Conservation (phyloP, 2,329 filamentous ascomycete genomes). For the Scortechinia acanthostroma region DNA sequence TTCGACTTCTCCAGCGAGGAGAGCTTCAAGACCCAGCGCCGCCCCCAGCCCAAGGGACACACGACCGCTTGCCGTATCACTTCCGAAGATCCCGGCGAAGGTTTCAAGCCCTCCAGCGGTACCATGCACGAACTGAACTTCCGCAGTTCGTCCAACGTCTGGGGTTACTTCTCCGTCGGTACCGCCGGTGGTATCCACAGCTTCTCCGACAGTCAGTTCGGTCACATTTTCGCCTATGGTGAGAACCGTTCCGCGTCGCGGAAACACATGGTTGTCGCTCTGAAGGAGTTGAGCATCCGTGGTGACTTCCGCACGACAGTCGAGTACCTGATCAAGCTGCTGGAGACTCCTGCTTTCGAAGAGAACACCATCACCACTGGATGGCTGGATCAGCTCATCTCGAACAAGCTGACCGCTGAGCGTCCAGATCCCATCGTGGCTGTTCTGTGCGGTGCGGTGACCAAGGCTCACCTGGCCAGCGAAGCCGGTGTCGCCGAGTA, state of each 20-base stretch:
- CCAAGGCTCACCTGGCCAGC: slow-evolving; percentile 90
- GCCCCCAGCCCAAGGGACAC: slow-evolving; percentile 89
- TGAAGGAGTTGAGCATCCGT: slow-evolving; percentile 98
- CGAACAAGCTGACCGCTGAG: slow-evolving; percentile 93
- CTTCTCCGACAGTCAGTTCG: slow-evolving; percentile 97
- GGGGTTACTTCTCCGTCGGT: slow-evolving; percentile 99
- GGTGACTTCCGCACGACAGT: slow-evolving; percentile 98
- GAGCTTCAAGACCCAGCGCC: slow-evolving; percentile 77
- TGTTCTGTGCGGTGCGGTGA: slow-evolving; percentile 90
- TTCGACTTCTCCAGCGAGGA: slow-evolving; percentile 88
- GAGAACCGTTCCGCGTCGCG: slow-evolving; percentile 93
- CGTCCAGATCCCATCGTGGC: slow-evolving; percentile 87
- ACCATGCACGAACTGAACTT: slow-evolving; percentile 99
- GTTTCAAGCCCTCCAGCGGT: slow-evolving; percentile 98
- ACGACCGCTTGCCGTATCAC: slow-evolving; percentile 98
- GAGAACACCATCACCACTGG: slow-evolving; percentile 98
- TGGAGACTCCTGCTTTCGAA: slow-evolving; percentile 96
- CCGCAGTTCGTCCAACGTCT: slow-evolving; percentile 95
- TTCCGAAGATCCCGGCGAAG: slow-evolving; percentile 95
- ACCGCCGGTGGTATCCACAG: slow-evolving; percentile 95
- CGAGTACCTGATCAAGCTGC: slow-evolving; percentile 96
- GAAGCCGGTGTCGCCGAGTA: slow-evolving; percentile 85
- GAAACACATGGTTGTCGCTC: slow-evolving; percentile 97
- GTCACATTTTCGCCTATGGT: slow-evolving; percentile 97
- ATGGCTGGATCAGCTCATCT: slow-evolving; percentile 97